Base-by-base conservation (phyloP, 73 alveolate genomes). In the Tetrahymena malaccensis region DNA sequence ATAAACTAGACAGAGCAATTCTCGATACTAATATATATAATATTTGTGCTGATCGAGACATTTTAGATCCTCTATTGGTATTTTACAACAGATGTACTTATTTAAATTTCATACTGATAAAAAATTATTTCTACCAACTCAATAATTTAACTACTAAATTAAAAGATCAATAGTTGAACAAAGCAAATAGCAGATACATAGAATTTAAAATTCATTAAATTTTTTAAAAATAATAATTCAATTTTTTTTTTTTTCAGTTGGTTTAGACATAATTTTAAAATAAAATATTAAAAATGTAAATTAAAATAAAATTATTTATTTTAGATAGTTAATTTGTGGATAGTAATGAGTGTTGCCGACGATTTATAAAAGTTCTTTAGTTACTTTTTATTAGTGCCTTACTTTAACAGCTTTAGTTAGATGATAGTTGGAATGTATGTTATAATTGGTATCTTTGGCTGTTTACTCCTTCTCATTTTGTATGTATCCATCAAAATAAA, bases 311-410 rank as follows among this genome's bases (percentile, higher is more conserved):
- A 50, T 40, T 10, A 40, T 40, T 40, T 40, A 7, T 40, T 40
- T 56, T n/a, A 70, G 89, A 70, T 70, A 19, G 31, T 70, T 19
- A n/a, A 25, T 25, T 31, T 95, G 22, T 95, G 97, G 97, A 95
- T 85, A 10, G 97, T 95, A 15, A 31, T 31, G 85, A 35, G 84
- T 70, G 93, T 94, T 50, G 93, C 97, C 4, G 85, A 85, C 43
- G 37, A 57, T 19, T 85, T 95, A 34, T 27, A 95, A 95, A 33
- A 43, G 37, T 95, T 95, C 93, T 95, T 95, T 89, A 93, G 97
- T 25, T 95, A 89, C 85, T 95, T 95, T n/a, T 85, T 95, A 95
- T 85, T 95, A 95, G 94, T 94, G 27, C 97, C 97, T 21, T 89
- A 95, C 35, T 55, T 95, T 34, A 85, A 43, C 34, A 50, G 57